A percentile compares a stretch with the other conserved stretches of the same genome.
Evolutionary conservation across 2,329 filamentous ascomycete genomes (phyloP).

Genomic region (Cordyceps cateniannulata): DNA sequence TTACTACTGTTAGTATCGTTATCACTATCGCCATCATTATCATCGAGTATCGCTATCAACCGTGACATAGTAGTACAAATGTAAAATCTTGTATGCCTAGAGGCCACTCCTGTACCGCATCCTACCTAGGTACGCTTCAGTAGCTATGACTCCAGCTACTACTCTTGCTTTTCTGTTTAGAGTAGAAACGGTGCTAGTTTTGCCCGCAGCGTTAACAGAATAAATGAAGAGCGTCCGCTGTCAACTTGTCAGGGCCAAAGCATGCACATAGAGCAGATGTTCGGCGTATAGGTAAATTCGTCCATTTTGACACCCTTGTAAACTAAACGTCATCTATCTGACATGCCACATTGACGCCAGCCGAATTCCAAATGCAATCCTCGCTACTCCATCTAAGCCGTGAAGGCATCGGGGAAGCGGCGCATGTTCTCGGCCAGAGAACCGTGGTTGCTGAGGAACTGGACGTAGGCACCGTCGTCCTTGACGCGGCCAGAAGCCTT

Average conservation of each 20-base stretch:
- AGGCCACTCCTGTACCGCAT: no score
- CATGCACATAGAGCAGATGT: background rate
- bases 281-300: constrained; percentile 22
- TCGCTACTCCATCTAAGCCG: constrained; percentile 39
- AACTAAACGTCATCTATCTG: constrained; percentile 30
- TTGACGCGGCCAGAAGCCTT: constrained; percentile 90
- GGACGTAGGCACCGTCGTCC: constrained; percentile 98
- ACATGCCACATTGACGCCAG: constrained; percentile 41
- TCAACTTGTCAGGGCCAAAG: background rate
- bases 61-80: no score
- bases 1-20: background rate
- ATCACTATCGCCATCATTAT: no score
- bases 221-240: no score
- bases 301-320: constrained; percentile 25
- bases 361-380: constrained; percentile 34
- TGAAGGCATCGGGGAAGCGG: constrained; percentile 91
- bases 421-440: constrained; percentile 79
- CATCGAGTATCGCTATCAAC: no score
- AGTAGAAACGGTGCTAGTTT: no score
- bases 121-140: no score
- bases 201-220: no score
- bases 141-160: no score
- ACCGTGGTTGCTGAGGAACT: constrained; percentile 97
- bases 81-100: no score
- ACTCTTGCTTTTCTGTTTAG: no score